Evolutionary conservation across 2,329 filamentous ascomycete genomes (phyloP), one percentile per base, ranked within the genome.

Genomic region (Didymella sp.): DNA sequence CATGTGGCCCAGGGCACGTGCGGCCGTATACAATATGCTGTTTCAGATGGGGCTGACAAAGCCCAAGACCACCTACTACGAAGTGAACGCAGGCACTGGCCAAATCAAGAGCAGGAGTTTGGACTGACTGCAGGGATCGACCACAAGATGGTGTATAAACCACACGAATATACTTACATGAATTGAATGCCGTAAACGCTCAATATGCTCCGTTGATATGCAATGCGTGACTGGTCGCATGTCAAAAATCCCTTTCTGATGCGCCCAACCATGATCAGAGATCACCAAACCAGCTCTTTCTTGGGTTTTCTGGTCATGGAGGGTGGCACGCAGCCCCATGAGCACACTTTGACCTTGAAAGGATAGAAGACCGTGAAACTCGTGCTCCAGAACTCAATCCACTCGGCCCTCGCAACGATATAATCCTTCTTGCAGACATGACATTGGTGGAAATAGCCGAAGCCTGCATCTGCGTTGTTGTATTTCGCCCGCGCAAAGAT

Each of bases 361-460:
- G 71, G 70, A 12, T 66, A 42, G 13, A 66, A 59, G 1, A 61
- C 46, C 6, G 30, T 56, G 6, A 30, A 33, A 3, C 37, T 30
- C 2, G 31, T 41, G 28, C 41, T 54, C 70, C 71, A 74, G 31
- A 70, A 72, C 44, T 75, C 72, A 5, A 74, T 50, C 73, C 72
- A 74, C 48, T 70, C 68, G 2, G 71, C 71, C 27, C 66, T 53
- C 1, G 70, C 52, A 3, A 73, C 58, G n/a, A 72, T 50, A 46
- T 70, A 75, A 7, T 65, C 47, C 19, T 64, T 68, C 11, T 59
- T 61, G 48, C 73, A 75, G 11, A 53, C 40, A 31, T 71, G 66
- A 31, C 73, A 75, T 15, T 56, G 50, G 15, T 62, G 68, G 24
- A 70, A 63, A 5, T 64, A 51, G 6, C 61, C 51, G 30, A 65